phyloP scores from a whole-genome alignment of 1,284 basidiomycete genomes.

The Tylopilus sp. region DNA sequence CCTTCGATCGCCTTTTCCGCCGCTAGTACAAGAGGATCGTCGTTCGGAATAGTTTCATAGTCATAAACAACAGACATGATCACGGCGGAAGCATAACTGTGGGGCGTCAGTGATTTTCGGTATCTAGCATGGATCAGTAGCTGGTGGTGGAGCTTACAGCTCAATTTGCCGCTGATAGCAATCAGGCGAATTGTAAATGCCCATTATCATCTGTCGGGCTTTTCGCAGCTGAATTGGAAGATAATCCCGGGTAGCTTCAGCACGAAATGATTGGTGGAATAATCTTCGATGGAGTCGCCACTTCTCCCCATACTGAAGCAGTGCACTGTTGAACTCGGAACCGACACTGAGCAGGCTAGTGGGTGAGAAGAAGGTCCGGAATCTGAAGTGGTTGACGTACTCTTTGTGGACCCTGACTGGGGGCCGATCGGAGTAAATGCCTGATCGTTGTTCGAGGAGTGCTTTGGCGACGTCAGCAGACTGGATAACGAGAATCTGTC shows the following conservation, averaged over 20 bases:
- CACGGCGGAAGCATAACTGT: slow-evolving; percentile 31
- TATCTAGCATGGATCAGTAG: background rate
- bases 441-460: slow-evolving; percentile 35
- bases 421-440: slow-evolving; percentile 36
- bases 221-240: slow-evolving; percentile 31
- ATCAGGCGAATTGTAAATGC: slow-evolving; percentile 23
- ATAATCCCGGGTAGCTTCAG: slow-evolving; percentile 27
- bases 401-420: slow-evolving; percentile 22
- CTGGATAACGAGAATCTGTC: slow-evolving; percentile 31
- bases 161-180: slow-evolving; percentile 31
- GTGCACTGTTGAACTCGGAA: slow-evolving; percentile 31
- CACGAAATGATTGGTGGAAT: slow-evolving; percentile 33
- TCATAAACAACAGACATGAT: slow-evolving; percentile 37
- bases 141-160: slow-evolving; percentile 21
- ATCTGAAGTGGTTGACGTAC: slow-evolving; percentile 11
- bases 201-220: slow-evolving; percentile 25
- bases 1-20: slow-evolving; percentile 32
- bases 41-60: slow-evolving; percentile 29
- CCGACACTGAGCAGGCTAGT: slow-evolving; percentile 20
- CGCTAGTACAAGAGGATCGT: slow-evolving; percentile 28
- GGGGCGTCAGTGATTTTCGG: slow-evolving; percentile 3
- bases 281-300: slow-evolving; percentile 34
- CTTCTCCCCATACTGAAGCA: slow-evolving; percentile 30
- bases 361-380: background rate
- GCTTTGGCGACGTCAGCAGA: slow-evolving; percentile 31